A percentile compares a stretch with the other conserved stretches of the same genome.
These are phyloP conservation scores for Russula sp. DNA, from an alignment of 768 basidiomycete genomes.

Conservation along the genomic window DNA sequence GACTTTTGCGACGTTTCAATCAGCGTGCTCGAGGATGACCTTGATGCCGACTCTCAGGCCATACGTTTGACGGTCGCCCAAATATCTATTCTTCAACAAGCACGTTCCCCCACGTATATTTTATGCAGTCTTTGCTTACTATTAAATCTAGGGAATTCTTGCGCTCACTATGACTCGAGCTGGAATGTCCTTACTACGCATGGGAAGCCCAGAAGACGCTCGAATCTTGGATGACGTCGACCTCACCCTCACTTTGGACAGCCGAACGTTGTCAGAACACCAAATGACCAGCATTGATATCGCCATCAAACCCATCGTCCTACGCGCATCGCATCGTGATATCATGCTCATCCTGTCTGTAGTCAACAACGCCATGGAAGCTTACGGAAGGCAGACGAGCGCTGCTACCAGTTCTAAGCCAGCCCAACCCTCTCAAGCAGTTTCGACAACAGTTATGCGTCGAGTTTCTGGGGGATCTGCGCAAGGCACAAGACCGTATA, in stretches of 20 bases:
- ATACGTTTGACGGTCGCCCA: slow-evolving; percentile 83
- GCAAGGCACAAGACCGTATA: background rate
- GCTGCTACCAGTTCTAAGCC: slow-evolving; percentile 34
- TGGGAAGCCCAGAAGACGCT: slow-evolving; percentile 84
- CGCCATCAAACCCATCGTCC: slow-evolving; percentile 76
- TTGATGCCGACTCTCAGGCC: slow-evolving; percentile 74
- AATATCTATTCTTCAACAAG: slow-evolving; percentile 89
- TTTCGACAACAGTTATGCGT: slow-evolving; percentile 9
- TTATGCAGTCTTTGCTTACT: slow-evolving; percentile 3
- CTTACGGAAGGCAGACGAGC: slow-evolving; percentile 50
- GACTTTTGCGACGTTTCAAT: slow-evolving; percentile 90
- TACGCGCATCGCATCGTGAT: slow-evolving; percentile 94
- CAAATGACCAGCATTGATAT: slow-evolving; percentile 83
- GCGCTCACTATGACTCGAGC: slow-evolving; percentile 76
- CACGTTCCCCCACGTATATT: slow-evolving; percentile 35
- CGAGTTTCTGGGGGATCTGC: slow-evolving; percentile 16
- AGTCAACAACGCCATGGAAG: slow-evolving; percentile 78
- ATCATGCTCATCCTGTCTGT: slow-evolving; percentile 85
- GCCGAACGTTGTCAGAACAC: slow-evolving; percentile 60
- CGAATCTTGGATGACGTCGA: slow-evolving; percentile 93
- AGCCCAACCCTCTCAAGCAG: slow-evolving; percentile 22
- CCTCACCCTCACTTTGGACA: slow-evolving; percentile 83
- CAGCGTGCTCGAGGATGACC: slow-evolving; percentile 82
- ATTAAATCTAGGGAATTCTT: slow-evolving; percentile 58
- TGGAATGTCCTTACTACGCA: slow-evolving; percentile 91